A percentile compares a stretch with the other conserved stretches of the same genome.
Conservation (phyloP, 2,329 filamentous ascomycete genomes). For the Chalaropsis thielavioides region DNA sequence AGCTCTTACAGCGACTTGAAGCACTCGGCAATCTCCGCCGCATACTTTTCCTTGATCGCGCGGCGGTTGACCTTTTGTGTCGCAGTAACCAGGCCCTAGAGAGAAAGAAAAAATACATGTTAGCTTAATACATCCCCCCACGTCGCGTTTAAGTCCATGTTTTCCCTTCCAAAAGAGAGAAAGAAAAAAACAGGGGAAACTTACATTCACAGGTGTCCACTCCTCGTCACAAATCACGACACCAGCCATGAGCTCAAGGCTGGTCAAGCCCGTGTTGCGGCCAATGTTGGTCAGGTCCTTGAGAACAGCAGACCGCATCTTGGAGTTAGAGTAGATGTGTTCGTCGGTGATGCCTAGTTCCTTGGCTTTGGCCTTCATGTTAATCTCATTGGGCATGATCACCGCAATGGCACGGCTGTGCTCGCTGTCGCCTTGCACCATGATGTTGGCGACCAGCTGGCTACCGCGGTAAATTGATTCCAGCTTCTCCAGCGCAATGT, state of each 20-base stretch:
- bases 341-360: slow-evolving; percentile 50
- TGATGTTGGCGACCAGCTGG: slow-evolving; percentile 70
- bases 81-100: slow-evolving; percentile 44
- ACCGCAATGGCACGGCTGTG: slow-evolving; percentile 70
- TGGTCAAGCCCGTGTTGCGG: slow-evolving; percentile 49
- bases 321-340: slow-evolving; percentile 51
- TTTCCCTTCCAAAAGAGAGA: background rate
- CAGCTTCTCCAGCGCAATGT: slow-evolving; percentile 91
- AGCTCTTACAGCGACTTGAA: slow-evolving; percentile 22
- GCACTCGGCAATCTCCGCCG: slow-evolving; percentile 35
- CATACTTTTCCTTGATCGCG: slow-evolving; percentile 36
- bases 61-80: slow-evolving; percentile 47
- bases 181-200: slow-evolving; percentile 25
- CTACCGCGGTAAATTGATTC: slow-evolving; percentile 79
- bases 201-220: slow-evolving; percentile 74
- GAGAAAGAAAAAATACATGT: slow-evolving; percentile 14
- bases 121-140: slow-evolving; percentile 15
- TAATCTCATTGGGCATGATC: slow-evolving; percentile 54
- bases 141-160: background rate
- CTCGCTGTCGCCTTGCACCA: slow-evolving; percentile 65
- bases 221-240: slow-evolving; percentile 72
- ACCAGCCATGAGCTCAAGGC: slow-evolving; percentile 61
- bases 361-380: slow-evolving; percentile 44
- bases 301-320: slow-evolving; percentile 44
- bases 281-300: slow-evolving; percentile 56